These are phyloP conservation scores for Fusarium nygamai DNA, from an alignment of 2,329 filamentous ascomycete species.

Conservation along the genomic window DNA sequence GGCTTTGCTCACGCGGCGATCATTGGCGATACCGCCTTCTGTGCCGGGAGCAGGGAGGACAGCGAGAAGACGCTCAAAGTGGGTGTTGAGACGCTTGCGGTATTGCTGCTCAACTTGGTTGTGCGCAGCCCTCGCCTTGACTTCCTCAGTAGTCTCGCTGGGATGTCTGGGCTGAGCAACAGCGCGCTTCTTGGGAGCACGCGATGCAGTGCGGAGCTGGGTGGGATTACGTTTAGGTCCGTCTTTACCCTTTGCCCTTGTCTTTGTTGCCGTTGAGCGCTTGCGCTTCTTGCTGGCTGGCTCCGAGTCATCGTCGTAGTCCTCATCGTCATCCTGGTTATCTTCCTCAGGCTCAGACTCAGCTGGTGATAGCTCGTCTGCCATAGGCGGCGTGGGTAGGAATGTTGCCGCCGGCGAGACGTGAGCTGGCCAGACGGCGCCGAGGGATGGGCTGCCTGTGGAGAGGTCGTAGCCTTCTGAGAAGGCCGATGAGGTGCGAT, in stretches of 20 bases:
- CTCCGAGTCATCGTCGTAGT: conserved; percentile 23
- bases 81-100: conserved; percentile 57
- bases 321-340: conserved; percentile 26
- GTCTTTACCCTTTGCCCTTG: conserved; percentile 7
- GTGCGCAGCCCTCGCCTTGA: conserved; percentile 48
- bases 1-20: conserved; percentile 54
- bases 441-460: conserved; percentile 23
- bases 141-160: conserved; percentile 39
- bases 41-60: conserved; percentile 50
- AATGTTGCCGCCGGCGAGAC: conserved; percentile 37
- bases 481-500: conserved; percentile 28
- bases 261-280: conserved; percentile 20
- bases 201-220: conserved; percentile 41
- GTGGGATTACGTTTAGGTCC: conserved; percentile 27
- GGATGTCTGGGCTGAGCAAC: conserved; percentile 33
- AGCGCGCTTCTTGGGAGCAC: conserved; percentile 39
- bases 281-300: conserved; percentile 29
- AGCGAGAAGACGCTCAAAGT: conserved; percentile 56
- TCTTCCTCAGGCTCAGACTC: conserved; percentile 31
- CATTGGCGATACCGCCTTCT: conserved; percentile 44
- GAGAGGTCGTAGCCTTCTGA: conserved; percentile 37
- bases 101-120: conserved; percentile 62
- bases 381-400: conserved; percentile 40
- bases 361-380: conserved; percentile 36
- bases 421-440: conserved; percentile 37